phyloP scores from a whole-genome alignment of 1,139 yeast species.

The Komagataea norvegica region DNA sequence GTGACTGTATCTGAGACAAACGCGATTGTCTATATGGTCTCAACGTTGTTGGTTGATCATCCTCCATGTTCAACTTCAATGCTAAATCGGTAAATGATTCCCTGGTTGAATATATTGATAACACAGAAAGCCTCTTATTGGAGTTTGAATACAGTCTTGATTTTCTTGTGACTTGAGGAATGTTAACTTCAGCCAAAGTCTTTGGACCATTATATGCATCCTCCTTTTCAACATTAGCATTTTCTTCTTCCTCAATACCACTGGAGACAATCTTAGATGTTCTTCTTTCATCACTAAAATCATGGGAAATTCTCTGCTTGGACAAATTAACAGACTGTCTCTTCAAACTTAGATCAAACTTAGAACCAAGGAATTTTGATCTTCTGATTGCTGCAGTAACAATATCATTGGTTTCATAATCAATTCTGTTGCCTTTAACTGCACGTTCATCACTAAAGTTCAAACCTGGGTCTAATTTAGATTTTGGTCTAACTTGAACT shows the following conservation, averaged over 20 bases:
- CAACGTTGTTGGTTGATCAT: slow-evolving; percentile 28
- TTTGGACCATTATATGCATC: slow-evolving; percentile 31
- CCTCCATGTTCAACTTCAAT: slow-evolving; percentile 42
- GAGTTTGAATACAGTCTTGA: slow-evolving; percentile 58
- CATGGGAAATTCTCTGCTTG: slow-evolving; percentile 44
- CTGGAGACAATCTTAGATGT: slow-evolving; percentile 11
- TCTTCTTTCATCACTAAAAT: slow-evolving; percentile 31
- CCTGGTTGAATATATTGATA: slow-evolving; percentile 65
- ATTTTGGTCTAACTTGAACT: slow-evolving; percentile 53
- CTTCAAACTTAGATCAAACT: slow-evolving; percentile 30
- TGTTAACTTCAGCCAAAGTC: slow-evolving; percentile 53
- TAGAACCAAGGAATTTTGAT: slow-evolving; percentile 38
- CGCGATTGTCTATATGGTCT: slow-evolving; percentile 24
- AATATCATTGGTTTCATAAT: slow-evolving; percentile 23
- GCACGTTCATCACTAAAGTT: slow-evolving; percentile 24
- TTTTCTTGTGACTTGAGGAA: slow-evolving; percentile 68
- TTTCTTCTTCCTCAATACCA: slow-evolving; percentile 17
- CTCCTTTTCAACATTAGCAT: background rate
- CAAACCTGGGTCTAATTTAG: slow-evolving; percentile 61
- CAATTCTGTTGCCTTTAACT: slow-evolving; percentile 11
- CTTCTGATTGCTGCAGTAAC: slow-evolving; percentile 34
- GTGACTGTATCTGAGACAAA: slow-evolving; percentile 14
- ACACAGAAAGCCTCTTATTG: slow-evolving; percentile 62
- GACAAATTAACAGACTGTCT: slow-evolving; percentile 30
- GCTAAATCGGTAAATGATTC: slow-evolving; percentile 60